A percentile compares a stretch with the other conserved stretches of the same genome.
phyloP scores from a whole-genome alignment of 352 stramenopile genomes.

The Aphanomyces cochlioides region DNA sequence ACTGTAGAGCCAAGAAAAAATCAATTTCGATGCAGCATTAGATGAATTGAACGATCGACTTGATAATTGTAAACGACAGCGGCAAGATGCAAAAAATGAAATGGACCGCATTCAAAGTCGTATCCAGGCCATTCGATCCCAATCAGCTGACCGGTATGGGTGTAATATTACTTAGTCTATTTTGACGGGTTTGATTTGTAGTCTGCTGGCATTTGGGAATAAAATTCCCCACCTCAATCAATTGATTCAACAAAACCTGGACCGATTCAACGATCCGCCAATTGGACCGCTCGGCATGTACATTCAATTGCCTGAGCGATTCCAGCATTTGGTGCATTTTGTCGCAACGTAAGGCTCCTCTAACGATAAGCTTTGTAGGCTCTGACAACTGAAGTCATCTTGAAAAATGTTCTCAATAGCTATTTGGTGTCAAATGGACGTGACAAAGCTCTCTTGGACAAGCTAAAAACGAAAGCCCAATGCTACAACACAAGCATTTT shows the following conservation, averaged over 20 bases:
- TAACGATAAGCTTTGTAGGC: conserved; percentile 28
- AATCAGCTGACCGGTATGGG: conserved; percentile 45
- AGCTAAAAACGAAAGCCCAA: conserved; percentile 67
- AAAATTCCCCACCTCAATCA: conserved; percentile 66
- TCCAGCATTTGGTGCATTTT: conserved; percentile 45
- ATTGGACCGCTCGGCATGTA: conserved; percentile 72
- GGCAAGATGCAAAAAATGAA: conserved; percentile 57
- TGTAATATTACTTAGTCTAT: neutral
- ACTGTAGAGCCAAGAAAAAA: neutral
- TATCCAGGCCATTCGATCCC: conserved; percentile 44
- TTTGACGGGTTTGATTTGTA: conserved; percentile 10
- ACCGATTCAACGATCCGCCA: conserved; percentile 56
- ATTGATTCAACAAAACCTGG: conserved; percentile 64
- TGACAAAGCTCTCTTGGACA: conserved; percentile 71
- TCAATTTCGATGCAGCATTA: neutral
- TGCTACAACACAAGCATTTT: conserved; percentile 69
- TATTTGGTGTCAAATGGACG: conserved; percentile 72
- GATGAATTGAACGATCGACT: conserved; percentile 30
- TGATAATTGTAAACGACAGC: conserved; percentile 55
- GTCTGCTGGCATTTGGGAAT: conserved; percentile 61
- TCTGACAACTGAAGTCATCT: conserved; percentile 62
- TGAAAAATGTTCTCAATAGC: conserved; percentile 70
- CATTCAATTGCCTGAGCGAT: conserved; percentile 64
- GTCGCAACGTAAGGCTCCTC: neutral
- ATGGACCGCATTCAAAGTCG: conserved; percentile 44